Base-by-base conservation (phyloP, 1,284 basidiomycete genomes). In the Inonotus hispidus region DNA sequence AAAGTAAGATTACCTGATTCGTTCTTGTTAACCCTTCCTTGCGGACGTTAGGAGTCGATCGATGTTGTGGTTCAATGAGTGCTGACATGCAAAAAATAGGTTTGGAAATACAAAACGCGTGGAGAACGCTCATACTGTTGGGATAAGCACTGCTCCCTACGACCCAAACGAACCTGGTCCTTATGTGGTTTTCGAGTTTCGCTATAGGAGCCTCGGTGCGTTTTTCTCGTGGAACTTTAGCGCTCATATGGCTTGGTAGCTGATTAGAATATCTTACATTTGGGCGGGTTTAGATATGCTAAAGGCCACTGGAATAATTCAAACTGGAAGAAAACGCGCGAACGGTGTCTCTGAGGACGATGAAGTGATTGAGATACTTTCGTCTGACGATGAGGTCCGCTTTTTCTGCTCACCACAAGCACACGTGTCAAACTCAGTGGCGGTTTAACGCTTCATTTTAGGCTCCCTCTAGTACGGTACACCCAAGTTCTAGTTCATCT, bases 101-200 rank as follows among this genome's bases (percentile, higher is more conserved):
- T 66, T 63, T 54, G 64, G 59, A n/a, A 54, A 59, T 19, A 23
- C 25, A 41, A 38, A 63, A 19, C 58, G 59, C 14, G 27, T 50
- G 2, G 50, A 54, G 35, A 50, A 25, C 25, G 29, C 58, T 5
- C 55, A 58, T 21, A 64, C 63, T 43, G 56, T 63, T 16, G 58
- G 64, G 3, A 54, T 66, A 8, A 55, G 61, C n/a, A 66, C 65
- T 27, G 55, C 54, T 16, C 64, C 65, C 10, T 66, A 65, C 47
- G 63, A 66, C 25, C 38, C 29, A 10, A 50, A 65, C 21, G 50
- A 59, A 16, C 62, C 64, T 21, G 65, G 61, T 3, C 64, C 65
- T 47, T 60, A 61, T 50, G 61, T 65, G 2, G 61, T 53, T 11
- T 66, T 66, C 37, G 21, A 58, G n/a, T 66, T 66, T 21, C 56